These are phyloP conservation scores for Cryptococcus wingfieldii DNA, from an alignment of 1,284 basidiomycete species.

Conservation along the genomic window DNA sequence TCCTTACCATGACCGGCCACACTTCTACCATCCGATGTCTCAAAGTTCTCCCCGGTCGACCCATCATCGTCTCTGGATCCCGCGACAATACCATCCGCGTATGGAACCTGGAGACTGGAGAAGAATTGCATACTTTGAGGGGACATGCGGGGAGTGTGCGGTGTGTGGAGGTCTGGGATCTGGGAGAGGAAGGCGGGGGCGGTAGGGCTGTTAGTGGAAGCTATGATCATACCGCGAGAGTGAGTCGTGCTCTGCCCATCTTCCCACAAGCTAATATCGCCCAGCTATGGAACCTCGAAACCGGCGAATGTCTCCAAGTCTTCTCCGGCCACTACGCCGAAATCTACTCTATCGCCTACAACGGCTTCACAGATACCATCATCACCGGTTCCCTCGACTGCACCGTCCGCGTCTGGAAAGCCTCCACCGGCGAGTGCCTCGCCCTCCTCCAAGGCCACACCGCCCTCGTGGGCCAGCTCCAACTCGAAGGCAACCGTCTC, in stretches of 20 bases:
- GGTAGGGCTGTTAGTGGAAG: conserved; percentile 30
- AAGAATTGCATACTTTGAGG: conserved; percentile 62
- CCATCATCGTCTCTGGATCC: conserved; percentile 84
- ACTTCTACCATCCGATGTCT: conserved; percentile 88
- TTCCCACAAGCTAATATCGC: background rate
- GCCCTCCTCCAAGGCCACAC: conserved; percentile 91
- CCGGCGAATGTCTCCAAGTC: conserved; percentile 76
- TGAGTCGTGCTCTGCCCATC: conserved; percentile 9
- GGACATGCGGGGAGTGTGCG: conserved; percentile 83
- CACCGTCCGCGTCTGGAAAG: conserved; percentile 84
- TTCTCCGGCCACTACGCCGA: conserved; percentile 86
- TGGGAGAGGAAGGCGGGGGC: conserved; percentile 13
- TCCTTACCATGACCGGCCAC: conserved; percentile 78
- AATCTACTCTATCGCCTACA: conserved; percentile 90
- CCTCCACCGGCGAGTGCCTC: conserved; percentile 69
- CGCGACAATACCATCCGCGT: conserved; percentile 81
- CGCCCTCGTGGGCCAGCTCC: conserved; percentile 88
- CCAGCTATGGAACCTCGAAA: conserved; percentile 78
- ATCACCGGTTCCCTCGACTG: conserved; percentile 88
- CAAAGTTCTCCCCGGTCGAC: conserved; percentile 78
- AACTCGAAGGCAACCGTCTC: conserved; percentile 69
- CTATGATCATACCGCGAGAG: conserved; percentile 31
- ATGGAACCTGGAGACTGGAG: conserved; percentile 85
- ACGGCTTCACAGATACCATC: conserved; percentile 63
- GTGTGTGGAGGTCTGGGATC: conserved; percentile 61